Conservation (phyloP, 768 basidiomycete genomes). For the Suillus subluteus region DNA sequence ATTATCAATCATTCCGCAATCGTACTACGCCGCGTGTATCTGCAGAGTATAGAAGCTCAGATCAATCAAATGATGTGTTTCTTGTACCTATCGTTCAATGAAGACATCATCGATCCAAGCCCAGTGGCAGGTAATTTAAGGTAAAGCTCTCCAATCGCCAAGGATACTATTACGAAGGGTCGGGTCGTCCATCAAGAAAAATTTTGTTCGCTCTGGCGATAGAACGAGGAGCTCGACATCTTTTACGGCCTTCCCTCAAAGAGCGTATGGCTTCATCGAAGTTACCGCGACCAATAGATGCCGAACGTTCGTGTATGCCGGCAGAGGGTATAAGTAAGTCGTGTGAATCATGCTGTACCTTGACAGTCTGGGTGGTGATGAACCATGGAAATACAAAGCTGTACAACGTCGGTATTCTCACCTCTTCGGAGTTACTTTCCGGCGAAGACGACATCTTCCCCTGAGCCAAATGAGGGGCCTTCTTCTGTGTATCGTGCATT, state of each 20-base stretch:
- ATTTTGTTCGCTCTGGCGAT: constrained; percentile 26
- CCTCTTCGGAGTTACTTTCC: constrained; percentile 8
- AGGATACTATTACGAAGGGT: constrained; percentile 10
- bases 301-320: constrained; percentile 42
- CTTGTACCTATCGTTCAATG: background rate
- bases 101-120: background rate
- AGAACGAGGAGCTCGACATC: constrained; percentile 19
- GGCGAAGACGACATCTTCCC: background rate
- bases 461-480: background rate
- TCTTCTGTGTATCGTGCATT: constrained; percentile 48
- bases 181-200: constrained; percentile 31
- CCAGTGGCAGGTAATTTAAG: background rate
- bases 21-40: background rate
- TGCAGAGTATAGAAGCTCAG: background rate
- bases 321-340: constrained; percentile 44
- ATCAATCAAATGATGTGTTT: background rate
- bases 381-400: background rate
- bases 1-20: background rate
- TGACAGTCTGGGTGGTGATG: constrained; percentile 44
- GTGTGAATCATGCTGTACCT: constrained; percentile 32
- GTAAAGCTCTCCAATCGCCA: background rate
- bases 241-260: constrained; percentile 60
- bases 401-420: constrained; percentile 1
- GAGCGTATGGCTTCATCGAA: constrained; percentile 86
- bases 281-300: constrained; percentile 74